Evolutionary conservation across 257 asterid genomes (phyloP), one percentile per base, ranked within the genome.

Genomic region (Paraleonurus japonicus): DNA sequence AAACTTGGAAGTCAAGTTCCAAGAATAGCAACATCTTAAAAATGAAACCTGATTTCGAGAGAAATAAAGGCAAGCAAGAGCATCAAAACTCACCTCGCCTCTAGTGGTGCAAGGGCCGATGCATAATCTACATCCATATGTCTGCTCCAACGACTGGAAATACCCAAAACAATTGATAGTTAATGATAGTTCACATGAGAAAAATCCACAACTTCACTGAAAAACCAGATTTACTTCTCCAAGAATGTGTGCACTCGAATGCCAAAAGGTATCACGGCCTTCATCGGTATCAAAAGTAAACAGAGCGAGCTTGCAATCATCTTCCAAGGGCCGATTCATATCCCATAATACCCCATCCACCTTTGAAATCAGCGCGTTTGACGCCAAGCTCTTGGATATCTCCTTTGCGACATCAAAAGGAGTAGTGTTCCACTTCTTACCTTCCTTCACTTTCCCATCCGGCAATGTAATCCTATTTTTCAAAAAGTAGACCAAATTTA

Each of bases 241-340:
- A 5, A 95, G 97, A 80, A 95, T 92, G 82, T 95, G 98, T 8
- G 99, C 99, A 76, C 98, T 95, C 0, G 99, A 95, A 71, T 95
- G 99, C 99, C 99, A 95, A 65, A 95, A 95, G 4, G 98, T 92
- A 75, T 92, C 97, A 2, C 97, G 88, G 1, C 99, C 99, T 82
- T 92, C 99, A 33, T 87, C 95, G n/a, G 76, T 76, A 7, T 95
- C 95, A 67, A 95, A 95, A 0, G 84, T 90, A 53, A 90, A 92
- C 64, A 95, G 65, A 82, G 77, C 87, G 4, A 95, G 93, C 75
- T 86, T 86, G 81, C 99, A 92, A 76, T 92, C 91, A 1, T 89
- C 95, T 78, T 95, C 99, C 78, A 95, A 76, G 0, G 97, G 98
- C 82, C 99, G 82, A 71, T 47, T 77, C 96, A 88, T 78, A 72